phyloP scores from a whole-genome alignment of 2,329 filamentous ascomycete genomes.

The Colletotrichum destructivum region DNA sequence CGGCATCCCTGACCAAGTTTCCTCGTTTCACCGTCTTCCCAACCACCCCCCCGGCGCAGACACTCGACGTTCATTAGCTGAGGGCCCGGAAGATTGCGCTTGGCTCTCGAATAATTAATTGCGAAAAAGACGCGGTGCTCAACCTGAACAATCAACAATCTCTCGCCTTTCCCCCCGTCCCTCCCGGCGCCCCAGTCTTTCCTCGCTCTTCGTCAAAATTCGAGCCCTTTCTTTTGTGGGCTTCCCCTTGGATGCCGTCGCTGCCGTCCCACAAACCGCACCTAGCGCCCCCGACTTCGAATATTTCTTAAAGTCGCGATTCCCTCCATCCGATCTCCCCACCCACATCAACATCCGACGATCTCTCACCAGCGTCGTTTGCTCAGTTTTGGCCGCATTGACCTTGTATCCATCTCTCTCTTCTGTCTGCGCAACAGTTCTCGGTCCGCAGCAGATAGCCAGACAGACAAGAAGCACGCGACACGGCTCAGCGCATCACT shows the following conservation, averaged over 20 bases:
- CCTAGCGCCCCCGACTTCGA: constrained; percentile 10
- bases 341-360: background rate
- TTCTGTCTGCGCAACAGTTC: background rate
- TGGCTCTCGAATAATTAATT: background rate
- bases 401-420: background rate
- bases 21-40: background rate
- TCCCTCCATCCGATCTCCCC: constrained; percentile 3
- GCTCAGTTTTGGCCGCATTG: background rate
- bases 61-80: constrained; percentile 13
- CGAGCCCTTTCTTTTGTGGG: constrained; percentile 42
- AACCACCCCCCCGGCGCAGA: background rate
- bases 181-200: constrained; percentile 38
- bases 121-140: constrained; percentile 14
- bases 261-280: constrained; percentile 31
- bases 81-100: constrained; percentile 6
- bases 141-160: constrained; percentile 14
- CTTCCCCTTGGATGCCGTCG: constrained; percentile 1
- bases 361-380: background rate
- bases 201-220: constrained; percentile 38
- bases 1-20: background rate
- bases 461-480: background rate
- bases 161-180: constrained; percentile 11
- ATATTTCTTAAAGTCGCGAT: constrained; percentile 26
- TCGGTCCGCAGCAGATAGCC: background rate
- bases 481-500: background rate